Base-by-base conservation (phyloP, 169 alveolate genomes). In the Plasmodium ovale region DNA sequence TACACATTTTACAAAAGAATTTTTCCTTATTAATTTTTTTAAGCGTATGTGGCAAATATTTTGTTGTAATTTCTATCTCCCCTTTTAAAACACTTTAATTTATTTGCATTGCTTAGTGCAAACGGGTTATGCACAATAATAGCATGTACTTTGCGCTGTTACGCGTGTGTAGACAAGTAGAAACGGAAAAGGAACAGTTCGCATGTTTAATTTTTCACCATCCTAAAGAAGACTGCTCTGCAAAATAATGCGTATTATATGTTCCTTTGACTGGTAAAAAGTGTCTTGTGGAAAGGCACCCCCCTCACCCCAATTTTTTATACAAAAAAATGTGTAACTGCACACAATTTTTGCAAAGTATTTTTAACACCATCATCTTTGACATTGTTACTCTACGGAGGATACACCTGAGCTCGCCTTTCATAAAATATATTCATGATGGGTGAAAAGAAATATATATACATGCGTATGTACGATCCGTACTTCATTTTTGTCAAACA, bases 41-140 rank as follows among this genome's bases (percentile, higher is more conserved):
- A 70, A 16, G 7, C 27, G 29, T 69, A 31, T 19, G 5, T 27
- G 39, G 49, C 21, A 70, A 47, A 44, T 47, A 47, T 70, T 21
- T 47, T 47, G 27, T 33, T 47, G 4, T 70, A 16, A 23, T 7
- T 70, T 23, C 51, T 54, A 23, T 7, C 29, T 35, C 51, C 64
- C 65, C 84, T 44, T 70, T 70, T 44, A 70, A 70, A 49, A 70
- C 67, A 70, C 65, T 70, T 70, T 70, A 70, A 70, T 70, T 70
- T 27, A 14, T 25, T 68, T 68, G 23, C 39, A 12, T 25, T 21
- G 21, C 37, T 10, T 16, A 39, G 44, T 23, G 44, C 4, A 68
- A 54, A n/a, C 31, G 3, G 33, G 25, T n/a, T 54, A 12, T 54
- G 25, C 27, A 4, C 35, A 54, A 54, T 19, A 39, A 39, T n/a